Base-by-base conservation (phyloP, 108 stramenopile genomes). In the Cyclotella cryptica region DNA sequence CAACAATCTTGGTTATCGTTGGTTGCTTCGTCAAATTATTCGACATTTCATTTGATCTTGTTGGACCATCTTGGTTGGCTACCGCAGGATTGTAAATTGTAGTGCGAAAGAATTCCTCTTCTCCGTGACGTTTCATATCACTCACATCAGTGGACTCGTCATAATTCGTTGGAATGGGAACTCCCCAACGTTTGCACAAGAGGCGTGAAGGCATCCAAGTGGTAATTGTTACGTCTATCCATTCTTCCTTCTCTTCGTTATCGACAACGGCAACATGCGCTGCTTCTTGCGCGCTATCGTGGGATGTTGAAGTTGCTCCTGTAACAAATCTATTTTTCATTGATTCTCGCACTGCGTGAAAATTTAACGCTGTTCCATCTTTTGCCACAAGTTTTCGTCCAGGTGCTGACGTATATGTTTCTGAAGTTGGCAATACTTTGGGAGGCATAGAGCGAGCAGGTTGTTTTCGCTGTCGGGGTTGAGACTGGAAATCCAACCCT, bases 291-390 rank as follows among this genome's bases (percentile, higher is more conserved):
- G 30, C 30, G 15, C 64, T 29, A 2, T 46, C 42, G n/a, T 19
- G 59, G 30, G 21, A 41, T 17, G 22, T 41, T 68, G 30, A 27
- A 13, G 19, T 57, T 12, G 67, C 29, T 28, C 78, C 64, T 7
- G 84, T 55, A 42, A 81, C 76, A 44, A 84, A 84, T 22, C 84
- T 42, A 81, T 72, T 81, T 53, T 81, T 80, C 84, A 84, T 84
- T 17, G 84, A 78, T 44, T 80, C 84, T 58, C 58, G 60, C 5
- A 84, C 80, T 43, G 80, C 84, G 52, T 77, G 62, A 29, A 84
- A 84, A 44, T 82, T 76, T 40, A 76, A 53, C 40, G 67, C 75
- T 10, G 46, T 81, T 19, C 80, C 76, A 67, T 80, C 75, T 47
- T 41, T 70, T 0, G 84, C 70, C 7, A 49, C 61, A 49, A 72